These are phyloP conservation scores for Nicotiana paniculata DNA, from an alignment of 257 asterid species.

Conservation along the genomic window DNA sequence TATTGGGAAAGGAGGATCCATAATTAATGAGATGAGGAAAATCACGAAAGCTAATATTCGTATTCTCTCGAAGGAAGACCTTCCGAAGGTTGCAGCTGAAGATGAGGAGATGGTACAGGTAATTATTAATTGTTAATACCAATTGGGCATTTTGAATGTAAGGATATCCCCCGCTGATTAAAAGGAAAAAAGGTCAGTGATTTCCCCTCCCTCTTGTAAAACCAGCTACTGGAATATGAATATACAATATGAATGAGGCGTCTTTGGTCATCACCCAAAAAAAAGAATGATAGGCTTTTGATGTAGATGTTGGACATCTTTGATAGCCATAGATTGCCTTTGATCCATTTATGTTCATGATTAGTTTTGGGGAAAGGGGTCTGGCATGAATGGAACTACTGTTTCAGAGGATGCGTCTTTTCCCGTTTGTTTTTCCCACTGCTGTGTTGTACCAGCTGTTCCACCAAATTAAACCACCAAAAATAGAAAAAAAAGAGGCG, in stretches of 20 bases:
- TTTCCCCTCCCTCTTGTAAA: background rate
- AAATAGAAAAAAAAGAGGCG: background rate
- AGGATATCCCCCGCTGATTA: background rate
- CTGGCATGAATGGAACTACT: background rate
- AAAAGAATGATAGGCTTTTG: background rate
- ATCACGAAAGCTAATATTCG: constrained; percentile 24
- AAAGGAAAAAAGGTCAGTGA: background rate
- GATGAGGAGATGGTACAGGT: constrained; percentile 32
- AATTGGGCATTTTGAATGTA: background rate
- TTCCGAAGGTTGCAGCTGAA: constrained; percentile 24
- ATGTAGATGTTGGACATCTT: background rate
- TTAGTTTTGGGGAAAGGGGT: background rate
- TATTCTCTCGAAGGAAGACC: constrained; percentile 24
- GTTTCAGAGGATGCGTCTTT: background rate
- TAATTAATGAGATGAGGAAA: constrained; percentile 24
- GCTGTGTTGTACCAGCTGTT: background rate
- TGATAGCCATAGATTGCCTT: background rate
- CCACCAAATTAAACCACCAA: background rate
- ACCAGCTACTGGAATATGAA: background rate
- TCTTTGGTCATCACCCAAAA: background rate
- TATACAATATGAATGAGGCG: background rate
- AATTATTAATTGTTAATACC: background rate
- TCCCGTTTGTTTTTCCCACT: background rate
- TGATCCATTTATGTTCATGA: background rate
- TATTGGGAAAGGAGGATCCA: constrained; percentile 27